Percentiles rank a stretch among this genome's conserved stretches.
Evolutionary conservation across 345 rosid genomes (phyloP).

Genomic region (Murraya koenigii): DNA sequence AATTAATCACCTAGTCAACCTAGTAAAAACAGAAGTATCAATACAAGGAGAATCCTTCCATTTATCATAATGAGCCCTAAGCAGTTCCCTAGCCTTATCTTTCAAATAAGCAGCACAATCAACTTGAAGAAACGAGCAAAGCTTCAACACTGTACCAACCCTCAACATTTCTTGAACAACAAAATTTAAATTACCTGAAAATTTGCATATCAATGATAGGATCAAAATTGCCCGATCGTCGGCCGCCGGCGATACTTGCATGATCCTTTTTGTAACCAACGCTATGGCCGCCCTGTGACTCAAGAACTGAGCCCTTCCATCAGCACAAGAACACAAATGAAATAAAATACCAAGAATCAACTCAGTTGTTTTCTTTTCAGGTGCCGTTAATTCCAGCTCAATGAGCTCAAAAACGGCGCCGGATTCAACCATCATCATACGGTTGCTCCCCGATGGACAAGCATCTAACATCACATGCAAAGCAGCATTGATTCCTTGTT

Average conservation of each 20-base stretch:
- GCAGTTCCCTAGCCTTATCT: slow-evolving; percentile 49
- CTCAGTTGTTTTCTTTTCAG: slow-evolving; percentile 51
- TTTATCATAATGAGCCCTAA: slow-evolving; percentile 45
- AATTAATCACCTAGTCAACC: slow-evolving; percentile 3
- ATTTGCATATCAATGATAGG: slow-evolving; percentile 42
- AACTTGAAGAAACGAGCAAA: slow-evolving; percentile 44
- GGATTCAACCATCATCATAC: slow-evolving; percentile 45
- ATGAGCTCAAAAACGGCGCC: slow-evolving; percentile 61
- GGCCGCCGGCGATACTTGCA: slow-evolving; percentile 44
- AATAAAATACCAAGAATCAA: slow-evolving; percentile 47
- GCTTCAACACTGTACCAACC: slow-evolving; percentile 59
- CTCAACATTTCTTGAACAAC: slow-evolving; percentile 61
- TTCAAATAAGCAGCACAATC: slow-evolving; percentile 45
- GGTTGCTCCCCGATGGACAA: slow-evolving; percentile 55
- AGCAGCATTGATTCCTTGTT: slow-evolving; percentile 47
- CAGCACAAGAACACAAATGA: slow-evolving; percentile 63
- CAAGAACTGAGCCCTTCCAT: slow-evolving; percentile 62
- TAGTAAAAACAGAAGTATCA: slow-evolving; percentile 27
- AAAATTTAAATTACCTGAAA: slow-evolving; percentile 30
- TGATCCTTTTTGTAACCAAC: slow-evolving; percentile 48
- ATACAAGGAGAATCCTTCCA: slow-evolving; percentile 66
- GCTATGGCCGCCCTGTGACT: slow-evolving; percentile 57
- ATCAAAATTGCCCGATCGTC: slow-evolving; percentile 62
- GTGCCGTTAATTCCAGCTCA: slow-evolving; percentile 53
- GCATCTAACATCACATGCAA: slow-evolving; percentile 44